Evolutionary conservation across 2,329 filamentous ascomycete species (phyloP), one percentile per base, ranked within the genome.

Genomic region (Cercospora canescens): DNA sequence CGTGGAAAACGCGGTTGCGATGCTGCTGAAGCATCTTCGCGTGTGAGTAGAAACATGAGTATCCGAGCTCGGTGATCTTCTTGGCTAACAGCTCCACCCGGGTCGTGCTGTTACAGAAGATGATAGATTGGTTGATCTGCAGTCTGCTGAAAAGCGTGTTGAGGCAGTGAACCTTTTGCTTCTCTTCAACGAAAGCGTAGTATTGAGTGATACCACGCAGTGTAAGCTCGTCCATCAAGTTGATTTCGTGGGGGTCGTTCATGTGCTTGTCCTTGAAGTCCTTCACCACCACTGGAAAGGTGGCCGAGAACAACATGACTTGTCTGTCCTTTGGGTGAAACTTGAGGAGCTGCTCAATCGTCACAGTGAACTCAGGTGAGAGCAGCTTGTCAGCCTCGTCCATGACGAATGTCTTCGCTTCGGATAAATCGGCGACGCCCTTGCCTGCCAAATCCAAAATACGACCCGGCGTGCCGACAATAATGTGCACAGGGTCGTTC

Each of bases 111-210:
- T 99, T 99, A 83, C 95, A 99, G 84, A 99, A 99, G 79, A 99
- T 99, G 83, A 99, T 99, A 69, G 96, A 99, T 84, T 99, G 95
- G 82, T 99, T 99, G 83, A 99, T 99, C 81, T 99, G 94, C 16
- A 99, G 88, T 81, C 97, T 97, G 73, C 94, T 97, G 85, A 99
- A 99, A 70, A 99, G 89, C 0, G 95, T 99, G 84, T 99, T 99
- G 71, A 99, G 83, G 79, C 95, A 99, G 82, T 99, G 96, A 21
- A 99, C 95, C 83, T 99, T 99, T 79, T 97, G 93, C 83, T 97
- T 97, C 82, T 99, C 95, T 81, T 99, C 95, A 60, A 99, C 96
- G 73, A 98, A 99, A 48, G 95, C 95, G 77, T 99, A 99, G 83
- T 98, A 99, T 78, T 99, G 95, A 0, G 95, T 99, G 76, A 99